Evolutionary conservation across 192 early-diverging fungal species (phyloP).

Genomic region (Linnemannia schmuckeri): DNA sequence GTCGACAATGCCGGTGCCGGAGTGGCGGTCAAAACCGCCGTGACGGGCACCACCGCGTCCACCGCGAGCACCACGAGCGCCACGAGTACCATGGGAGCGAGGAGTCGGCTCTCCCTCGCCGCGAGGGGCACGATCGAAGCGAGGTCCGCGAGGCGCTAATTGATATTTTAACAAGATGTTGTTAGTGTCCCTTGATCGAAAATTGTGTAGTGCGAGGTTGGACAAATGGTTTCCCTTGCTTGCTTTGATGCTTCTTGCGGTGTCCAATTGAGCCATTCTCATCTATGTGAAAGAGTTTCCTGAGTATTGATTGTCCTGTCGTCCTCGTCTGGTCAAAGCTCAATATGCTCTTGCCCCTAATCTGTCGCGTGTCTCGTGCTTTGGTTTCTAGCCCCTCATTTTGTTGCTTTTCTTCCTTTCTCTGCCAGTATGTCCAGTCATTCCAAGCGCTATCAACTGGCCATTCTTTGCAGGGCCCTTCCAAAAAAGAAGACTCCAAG

Average conservation of each 20-base stretch:
- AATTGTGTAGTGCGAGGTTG: neutral
- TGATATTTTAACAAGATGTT: neutral
- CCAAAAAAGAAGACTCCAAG: neutral
- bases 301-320: neutral
- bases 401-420: constrained; percentile 16
- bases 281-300: neutral
- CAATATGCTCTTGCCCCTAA: neutral
- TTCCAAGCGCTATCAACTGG: neutral
- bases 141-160: constrained; percentile 42
- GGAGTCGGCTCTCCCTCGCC: constrained; percentile 33
- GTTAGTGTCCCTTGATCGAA: neutral
- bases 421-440: neutral
- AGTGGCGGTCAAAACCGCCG: constrained; percentile 87
- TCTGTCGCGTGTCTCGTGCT: neutral
- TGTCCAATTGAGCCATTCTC: neutral
- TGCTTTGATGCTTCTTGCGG: neutral
- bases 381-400: constrained; percentile 6
- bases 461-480: neutral
- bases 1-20: constrained; percentile 81
- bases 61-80: constrained; percentile 56
- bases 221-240: neutral
- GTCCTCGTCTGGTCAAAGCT: neutral
- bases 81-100: constrained; percentile 55
- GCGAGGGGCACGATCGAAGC: constrained; percentile 44
- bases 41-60: constrained; percentile 66